A percentile compares a stretch with the other conserved stretches of the same genome.
These are phyloP conservation scores for Diutina sp. DNA, from an alignment of 1,139 yeast species.

Conservation along the genomic window DNA sequence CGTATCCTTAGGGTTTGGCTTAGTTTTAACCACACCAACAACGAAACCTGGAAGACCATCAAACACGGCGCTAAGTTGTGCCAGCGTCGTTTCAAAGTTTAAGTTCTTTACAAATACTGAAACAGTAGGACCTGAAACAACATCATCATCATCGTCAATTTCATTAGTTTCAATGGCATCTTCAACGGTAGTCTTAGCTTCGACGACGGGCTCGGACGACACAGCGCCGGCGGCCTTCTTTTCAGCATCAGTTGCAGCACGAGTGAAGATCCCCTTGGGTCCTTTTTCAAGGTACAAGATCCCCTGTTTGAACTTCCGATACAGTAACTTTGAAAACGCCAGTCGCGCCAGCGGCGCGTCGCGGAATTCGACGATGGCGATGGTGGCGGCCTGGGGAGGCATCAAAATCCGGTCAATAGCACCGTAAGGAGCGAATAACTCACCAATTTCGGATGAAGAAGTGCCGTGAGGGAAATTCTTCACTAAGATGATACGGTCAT, in stretches of 20 bases:
- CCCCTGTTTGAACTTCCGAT: slow-evolving; percentile 74
- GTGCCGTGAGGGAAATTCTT: slow-evolving; percentile 90
- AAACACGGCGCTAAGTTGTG: slow-evolving; percentile 48
- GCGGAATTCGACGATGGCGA: slow-evolving; percentile 87
- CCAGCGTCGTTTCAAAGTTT: slow-evolving; percentile 66
- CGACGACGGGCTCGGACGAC: slow-evolving; percentile 19
- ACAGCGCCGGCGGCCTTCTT: slow-evolving; percentile 8
- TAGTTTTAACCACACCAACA: slow-evolving; percentile 72
- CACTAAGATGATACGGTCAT: slow-evolving; percentile 69
- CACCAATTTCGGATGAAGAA: slow-evolving; percentile 65
- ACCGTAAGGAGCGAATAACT: slow-evolving; percentile 70
- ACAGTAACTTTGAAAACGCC: slow-evolving; percentile 82
- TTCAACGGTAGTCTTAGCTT: slow-evolving; percentile 25
- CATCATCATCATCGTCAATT: slow-evolving; percentile 18
- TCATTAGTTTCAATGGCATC: slow-evolving; percentile 25
- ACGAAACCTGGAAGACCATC: slow-evolving; percentile 67
- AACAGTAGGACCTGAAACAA: slow-evolving; percentile 55
- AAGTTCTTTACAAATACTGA: slow-evolving; percentile 87
- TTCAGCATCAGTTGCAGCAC: slow-evolving; percentile 36
- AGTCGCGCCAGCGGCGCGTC: slow-evolving; percentile 77
- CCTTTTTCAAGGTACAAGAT: slow-evolving; percentile 89
- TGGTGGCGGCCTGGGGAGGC: slow-evolving; percentile 90
- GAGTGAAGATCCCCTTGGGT: slow-evolving; percentile 66
- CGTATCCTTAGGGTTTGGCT: slow-evolving; percentile 71
- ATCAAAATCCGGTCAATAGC: slow-evolving; percentile 67